These are phyloP conservation scores for Tilletia setariae DNA, from an alignment of 1,284 basidiomycete genomes.

Conservation along the genomic window DNA sequence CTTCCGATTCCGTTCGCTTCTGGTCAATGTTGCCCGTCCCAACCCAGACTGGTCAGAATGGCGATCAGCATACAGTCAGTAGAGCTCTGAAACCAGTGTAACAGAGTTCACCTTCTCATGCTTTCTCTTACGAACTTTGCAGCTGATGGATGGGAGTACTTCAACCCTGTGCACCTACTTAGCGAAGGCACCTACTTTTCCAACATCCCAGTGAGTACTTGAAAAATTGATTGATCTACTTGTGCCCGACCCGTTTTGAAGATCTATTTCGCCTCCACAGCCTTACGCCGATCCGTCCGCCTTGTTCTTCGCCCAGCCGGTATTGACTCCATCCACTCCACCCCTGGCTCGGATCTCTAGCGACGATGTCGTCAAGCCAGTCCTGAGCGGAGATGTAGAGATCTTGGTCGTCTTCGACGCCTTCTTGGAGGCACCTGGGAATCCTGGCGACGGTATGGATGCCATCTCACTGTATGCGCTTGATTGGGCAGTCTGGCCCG, in stretches of 20 bases:
- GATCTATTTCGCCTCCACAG: not conserved
- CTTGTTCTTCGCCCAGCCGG: slow-evolving; percentile 35
- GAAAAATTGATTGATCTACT: not conserved
- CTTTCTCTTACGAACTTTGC: not conserved
- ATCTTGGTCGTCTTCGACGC: slow-evolving; percentile 37
- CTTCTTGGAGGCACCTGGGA: slow-evolving; percentile 39
- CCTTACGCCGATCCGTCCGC: slow-evolving; percentile 35
- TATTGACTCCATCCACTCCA: slow-evolving; percentile 25
- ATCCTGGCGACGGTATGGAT: slow-evolving; percentile 42
- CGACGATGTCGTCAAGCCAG: slow-evolving; percentile 34
- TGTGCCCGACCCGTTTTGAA: not conserved
- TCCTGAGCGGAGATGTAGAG: slow-evolving; percentile 31
- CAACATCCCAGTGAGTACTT: not conserved
- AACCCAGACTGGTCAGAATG: slow-evolving; percentile 32
- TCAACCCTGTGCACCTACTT: slow-evolving; percentile 39
- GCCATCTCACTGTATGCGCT: slow-evolving; percentile 36
- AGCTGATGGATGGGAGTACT: slow-evolving; percentile 38
- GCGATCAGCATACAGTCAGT: slow-evolving; percentile 26
- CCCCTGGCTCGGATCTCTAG: slow-evolving; percentile 33
- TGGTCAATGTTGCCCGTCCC: slow-evolving; percentile 41
- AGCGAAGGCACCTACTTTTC: slow-evolving; percentile 22
- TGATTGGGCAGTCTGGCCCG: slow-evolving; percentile 33
- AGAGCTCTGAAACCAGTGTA: not conserved
- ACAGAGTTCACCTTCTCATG: not conserved
- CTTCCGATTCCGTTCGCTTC: slow-evolving; percentile 34